A percentile compares a stretch with the other conserved stretches of the same genome.
Evolutionary conservation across 805 yeast species (phyloP).

Genomic region (Starmera caribaea): DNA sequence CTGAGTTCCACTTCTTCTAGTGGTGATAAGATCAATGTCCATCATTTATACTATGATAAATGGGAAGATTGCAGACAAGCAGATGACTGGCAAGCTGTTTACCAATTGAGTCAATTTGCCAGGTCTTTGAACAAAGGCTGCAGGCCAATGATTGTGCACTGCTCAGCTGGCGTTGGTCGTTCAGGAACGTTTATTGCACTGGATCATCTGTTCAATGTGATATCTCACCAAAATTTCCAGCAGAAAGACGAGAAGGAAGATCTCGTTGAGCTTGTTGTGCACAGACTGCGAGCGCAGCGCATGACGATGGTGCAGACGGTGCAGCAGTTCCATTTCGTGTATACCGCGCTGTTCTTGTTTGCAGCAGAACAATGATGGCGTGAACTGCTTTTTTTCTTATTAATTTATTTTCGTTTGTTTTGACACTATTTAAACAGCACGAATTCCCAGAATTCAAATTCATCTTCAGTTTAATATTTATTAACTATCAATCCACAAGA

Average conservation of each 20-base stretch:
- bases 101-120: constrained; percentile 20
- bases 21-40: constrained; percentile 25
- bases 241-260: constrained; percentile 14
- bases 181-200: constrained; percentile 81
- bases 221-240: neutral
- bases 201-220: constrained; percentile 33
- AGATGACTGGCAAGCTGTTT: constrained; percentile 24
- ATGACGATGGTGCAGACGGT: constrained; percentile 40
- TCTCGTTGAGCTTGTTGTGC: constrained; percentile 29
- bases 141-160: constrained; percentile 62
- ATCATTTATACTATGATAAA: constrained; percentile 63
- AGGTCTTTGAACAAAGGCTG: constrained; percentile 16
- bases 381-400: too few relatives aligned
- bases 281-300: constrained; percentile 33
- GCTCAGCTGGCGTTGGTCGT: constrained; percentile 96
- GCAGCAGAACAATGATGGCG: too few relatives aligned
- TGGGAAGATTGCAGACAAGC: constrained; percentile 85
- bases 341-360: constrained; percentile 23
- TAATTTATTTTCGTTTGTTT: too few relatives aligned
- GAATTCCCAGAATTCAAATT: too few relatives aligned
- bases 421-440: too few relatives aligned
- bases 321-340: constrained; percentile 35
- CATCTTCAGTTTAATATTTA: too few relatives aligned
- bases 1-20: constrained; percentile 4
- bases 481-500: too few relatives aligned